Percentiles rank a stretch among this genome's conserved stretches.
These are phyloP conservation scores for Candida methanosorbosa DNA, from an alignment of 805 yeast genomes.

Conservation along the genomic window DNA sequence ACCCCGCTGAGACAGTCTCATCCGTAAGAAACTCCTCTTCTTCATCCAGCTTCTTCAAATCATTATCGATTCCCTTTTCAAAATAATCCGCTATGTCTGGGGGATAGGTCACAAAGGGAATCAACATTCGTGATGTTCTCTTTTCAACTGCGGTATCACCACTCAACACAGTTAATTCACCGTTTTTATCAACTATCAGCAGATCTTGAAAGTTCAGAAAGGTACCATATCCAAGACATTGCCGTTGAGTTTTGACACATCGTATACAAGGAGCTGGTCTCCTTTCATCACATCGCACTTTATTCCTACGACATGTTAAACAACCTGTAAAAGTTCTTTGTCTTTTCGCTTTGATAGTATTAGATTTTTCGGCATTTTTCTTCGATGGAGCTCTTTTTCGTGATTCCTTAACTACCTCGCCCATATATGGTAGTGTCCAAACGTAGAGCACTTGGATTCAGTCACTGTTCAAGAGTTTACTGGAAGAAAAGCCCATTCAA, in stretches of 20 bases:
- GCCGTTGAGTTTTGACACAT: conserved; percentile 34
- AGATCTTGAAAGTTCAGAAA: conserved; percentile 31
- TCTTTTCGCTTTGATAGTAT: conserved; percentile 5
- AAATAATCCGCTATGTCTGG: conserved; percentile 25
- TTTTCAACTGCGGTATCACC: too few species aligned
- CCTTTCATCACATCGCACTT: conserved; percentile 43
- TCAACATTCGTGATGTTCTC: conserved; percentile 37
- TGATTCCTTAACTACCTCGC: too few species aligned
- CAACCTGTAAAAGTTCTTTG: conserved; percentile 39
- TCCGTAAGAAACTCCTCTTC: neutral
- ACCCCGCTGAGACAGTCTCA: conserved; percentile 4
- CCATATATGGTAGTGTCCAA: too few species aligned
- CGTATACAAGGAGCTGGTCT: conserved; percentile 34
- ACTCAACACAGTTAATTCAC: too few species aligned
- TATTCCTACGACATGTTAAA: conserved; percentile 45
- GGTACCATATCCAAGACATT: conserved; percentile 43
- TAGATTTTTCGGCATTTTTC: too few species aligned
- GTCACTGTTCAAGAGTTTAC: too few species aligned
- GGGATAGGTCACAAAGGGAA: conserved; percentile 36
- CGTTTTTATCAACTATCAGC: neutral
- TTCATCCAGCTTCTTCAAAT: conserved; percentile 21
- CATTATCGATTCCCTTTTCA: conserved; percentile 29
- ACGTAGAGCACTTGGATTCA: too few species aligned
- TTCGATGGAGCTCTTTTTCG: too few species aligned
- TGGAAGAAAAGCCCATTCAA: too few species aligned